phyloP scores from a whole-genome alignment of 1,284 basidiomycete genomes.

The Malassezia furfur region DNA sequence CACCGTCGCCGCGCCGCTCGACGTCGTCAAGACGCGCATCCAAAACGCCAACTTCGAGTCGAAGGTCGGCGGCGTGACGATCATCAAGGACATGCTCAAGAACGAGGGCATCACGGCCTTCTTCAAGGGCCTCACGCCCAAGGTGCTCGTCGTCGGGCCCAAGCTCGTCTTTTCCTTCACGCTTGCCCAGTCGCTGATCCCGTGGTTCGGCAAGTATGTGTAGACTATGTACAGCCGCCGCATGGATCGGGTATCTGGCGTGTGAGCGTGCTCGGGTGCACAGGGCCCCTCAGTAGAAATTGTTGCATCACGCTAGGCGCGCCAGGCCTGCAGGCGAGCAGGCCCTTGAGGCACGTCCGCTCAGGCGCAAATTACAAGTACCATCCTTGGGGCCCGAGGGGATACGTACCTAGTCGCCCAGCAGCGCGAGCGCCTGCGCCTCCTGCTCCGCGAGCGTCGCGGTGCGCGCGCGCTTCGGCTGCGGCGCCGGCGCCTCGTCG shows the following conservation, averaged over 20 bases:
- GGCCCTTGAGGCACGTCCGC: constrained; percentile 25
- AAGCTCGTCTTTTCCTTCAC: constrained; percentile 98
- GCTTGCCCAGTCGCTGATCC: constrained; percentile 88
- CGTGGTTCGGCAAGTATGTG: constrained; percentile 64
- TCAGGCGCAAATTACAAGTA: constrained; percentile 45
- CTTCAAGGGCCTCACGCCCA: constrained; percentile 81
- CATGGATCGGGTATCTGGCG: background rate
- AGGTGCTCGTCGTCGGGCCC: constrained; percentile 85
- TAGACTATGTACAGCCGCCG: background rate
- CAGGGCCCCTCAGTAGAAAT: constrained; percentile 2
- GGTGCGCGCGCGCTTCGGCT: background rate
- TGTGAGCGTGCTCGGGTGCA: background rate
- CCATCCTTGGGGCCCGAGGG: constrained; percentile 22
- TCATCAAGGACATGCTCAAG: constrained; percentile 76
- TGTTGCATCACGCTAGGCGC: constrained; percentile 26
- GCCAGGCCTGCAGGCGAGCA: constrained; percentile 40
- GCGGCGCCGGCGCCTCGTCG: constrained; percentile 15
- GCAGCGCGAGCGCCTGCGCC: constrained; percentile 24
- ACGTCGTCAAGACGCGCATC: constrained; percentile 77
- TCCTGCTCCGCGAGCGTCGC: constrained; percentile 11
- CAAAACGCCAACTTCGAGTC: constrained; percentile 96
- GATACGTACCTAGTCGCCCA: constrained; percentile 19
- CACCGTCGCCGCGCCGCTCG: constrained; percentile 87
- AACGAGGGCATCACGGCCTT: constrained; percentile 78
- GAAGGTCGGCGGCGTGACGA: constrained; percentile 71